A percentile compares a stretch with the other conserved stretches of the same genome.
Evolutionary conservation across 257 asterid genomes (phyloP).

Genomic region (Solanum tarijense): DNA sequence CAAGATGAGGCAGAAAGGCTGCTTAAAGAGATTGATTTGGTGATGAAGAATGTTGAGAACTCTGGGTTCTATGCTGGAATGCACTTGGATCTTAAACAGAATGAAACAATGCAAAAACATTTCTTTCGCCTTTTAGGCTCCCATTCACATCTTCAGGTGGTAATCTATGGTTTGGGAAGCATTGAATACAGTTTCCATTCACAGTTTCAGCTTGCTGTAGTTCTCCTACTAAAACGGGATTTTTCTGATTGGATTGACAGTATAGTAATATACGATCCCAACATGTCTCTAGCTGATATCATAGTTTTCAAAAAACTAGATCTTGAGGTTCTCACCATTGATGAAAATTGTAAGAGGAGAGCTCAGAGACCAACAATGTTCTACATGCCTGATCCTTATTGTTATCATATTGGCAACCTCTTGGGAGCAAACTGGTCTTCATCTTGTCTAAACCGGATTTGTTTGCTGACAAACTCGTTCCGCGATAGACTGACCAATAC

Average conservation of each 20-base stretch:
- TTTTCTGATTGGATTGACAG: background rate
- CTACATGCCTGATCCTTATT: background rate
- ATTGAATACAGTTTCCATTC: background rate
- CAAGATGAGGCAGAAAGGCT: background rate
- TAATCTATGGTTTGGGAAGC: background rate
- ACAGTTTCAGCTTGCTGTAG: background rate
- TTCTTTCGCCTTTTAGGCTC: background rate
- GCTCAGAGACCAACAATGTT: background rate
- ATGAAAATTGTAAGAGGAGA: background rate
- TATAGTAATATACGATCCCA: background rate
- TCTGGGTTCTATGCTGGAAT: background rate
- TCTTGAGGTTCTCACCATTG: background rate
- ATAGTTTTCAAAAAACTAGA: background rate
- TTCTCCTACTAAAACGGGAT: background rate
- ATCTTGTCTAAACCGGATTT: background rate
- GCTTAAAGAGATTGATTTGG: background rate
- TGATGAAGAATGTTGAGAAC: background rate
- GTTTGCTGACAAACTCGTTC: background rate
- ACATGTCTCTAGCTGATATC: background rate
- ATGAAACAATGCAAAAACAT: background rate
- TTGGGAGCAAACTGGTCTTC: conserved; percentile 7
- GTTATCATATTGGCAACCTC: background rate
- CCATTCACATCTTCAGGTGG: background rate
- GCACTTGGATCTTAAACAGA: background rate
- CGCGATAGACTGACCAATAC: background rate